Evolutionary conservation across 2,329 filamentous ascomycete species (phyloP).

Genomic region (Davidsoniella virescens): DNA sequence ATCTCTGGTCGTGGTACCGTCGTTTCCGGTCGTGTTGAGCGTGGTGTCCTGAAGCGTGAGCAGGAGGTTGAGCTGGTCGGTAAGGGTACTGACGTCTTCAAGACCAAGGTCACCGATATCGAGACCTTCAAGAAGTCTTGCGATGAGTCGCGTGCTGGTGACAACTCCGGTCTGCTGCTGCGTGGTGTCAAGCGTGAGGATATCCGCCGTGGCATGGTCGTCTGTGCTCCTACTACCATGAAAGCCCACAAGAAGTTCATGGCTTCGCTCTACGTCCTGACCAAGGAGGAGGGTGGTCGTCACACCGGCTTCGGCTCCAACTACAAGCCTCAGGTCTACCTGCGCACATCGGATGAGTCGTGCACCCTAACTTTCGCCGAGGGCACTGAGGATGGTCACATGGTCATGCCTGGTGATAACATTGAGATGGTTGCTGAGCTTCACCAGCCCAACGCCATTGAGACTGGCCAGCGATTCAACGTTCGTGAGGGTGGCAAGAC

Average conservation of each 20-base stretch:
- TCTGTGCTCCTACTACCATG: conserved; percentile 65
- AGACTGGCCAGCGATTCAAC: conserved; percentile 92
- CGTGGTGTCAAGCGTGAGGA: conserved; percentile 95
- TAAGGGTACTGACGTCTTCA: conserved; percentile 66
- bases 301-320: conserved; percentile 92
- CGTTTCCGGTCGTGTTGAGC: conserved; percentile 91
- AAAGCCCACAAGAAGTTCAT: conserved; percentile 88
- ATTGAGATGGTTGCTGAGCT: conserved; percentile 89
- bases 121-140: conserved; percentile 99
- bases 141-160: conserved; percentile 86
- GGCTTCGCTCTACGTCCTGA: conserved; percentile 89
- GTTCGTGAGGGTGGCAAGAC: conserved; percentile 91
- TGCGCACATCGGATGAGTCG: conserved; percentile 75
- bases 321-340: conserved; percentile 92
- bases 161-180: conserved; percentile 94
- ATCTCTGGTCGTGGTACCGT: conserved; percentile 92
- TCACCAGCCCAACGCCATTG: conserved; percentile 70
- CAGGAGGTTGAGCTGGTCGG: conserved; percentile 88
- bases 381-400: conserved; percentile 61
- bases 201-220: conserved; percentile 84
- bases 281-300: conserved; percentile 94
- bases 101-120: conserved; percentile 99
- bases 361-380: conserved; percentile 77
- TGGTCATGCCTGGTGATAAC: conserved; percentile 98
- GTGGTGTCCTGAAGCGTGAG: conserved; percentile 85